A percentile compares a stretch with the other conserved stretches of the same genome.
Evolutionary conservation across 2,329 filamentous ascomycete genomes (phyloP).

Genomic region (Plectosphaerella plurivora): DNA sequence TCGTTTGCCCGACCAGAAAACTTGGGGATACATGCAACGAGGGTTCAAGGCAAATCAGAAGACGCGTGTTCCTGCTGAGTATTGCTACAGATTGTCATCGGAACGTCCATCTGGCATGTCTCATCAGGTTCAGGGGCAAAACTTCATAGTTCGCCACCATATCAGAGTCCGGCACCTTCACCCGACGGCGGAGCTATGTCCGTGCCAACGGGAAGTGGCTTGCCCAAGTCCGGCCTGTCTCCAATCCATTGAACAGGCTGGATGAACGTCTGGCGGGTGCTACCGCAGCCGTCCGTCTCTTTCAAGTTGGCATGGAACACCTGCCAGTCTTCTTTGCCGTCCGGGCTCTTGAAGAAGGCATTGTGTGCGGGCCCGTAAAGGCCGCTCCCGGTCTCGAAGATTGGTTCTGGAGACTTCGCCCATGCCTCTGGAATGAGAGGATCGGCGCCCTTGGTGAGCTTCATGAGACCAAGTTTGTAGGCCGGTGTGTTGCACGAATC

Average conservation of each 20-base stretch:
- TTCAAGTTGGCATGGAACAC: slow-evolving; percentile 13
- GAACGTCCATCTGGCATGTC: too few relatives aligned
- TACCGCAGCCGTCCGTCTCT: slow-evolving; percentile 4
- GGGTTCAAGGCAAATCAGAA: too few relatives aligned
- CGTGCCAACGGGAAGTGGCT: background rate
- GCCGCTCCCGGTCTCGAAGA: slow-evolving; percentile 10
- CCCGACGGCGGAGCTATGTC: slow-evolving; percentile 2
- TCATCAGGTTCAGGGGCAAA: too few relatives aligned
- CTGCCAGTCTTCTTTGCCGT: slow-evolving; percentile 13
- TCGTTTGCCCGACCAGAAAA: too few relatives aligned
- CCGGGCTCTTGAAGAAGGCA: slow-evolving; percentile 15
- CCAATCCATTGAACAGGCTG: slow-evolving; percentile 10
- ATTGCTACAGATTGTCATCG: too few relatives aligned
- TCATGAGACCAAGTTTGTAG: slow-evolving; percentile 13
- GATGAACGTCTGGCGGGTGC: slow-evolving; percentile 9
- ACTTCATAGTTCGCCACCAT: too few relatives aligned
- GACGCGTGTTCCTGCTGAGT: too few relatives aligned
- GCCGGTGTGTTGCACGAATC: slow-evolving; percentile 11
- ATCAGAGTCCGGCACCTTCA: background rate
- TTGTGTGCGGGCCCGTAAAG: slow-evolving; percentile 14
- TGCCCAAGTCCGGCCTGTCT: slow-evolving; percentile 3
- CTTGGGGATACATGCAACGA: too few relatives aligned
- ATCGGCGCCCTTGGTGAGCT: slow-evolving; percentile 5
- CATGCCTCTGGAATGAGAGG: slow-evolving; percentile 8
- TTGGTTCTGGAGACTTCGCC: slow-evolving; percentile 10